Conservation (phyloP, 2,329 filamentous ascomycete genomes). For the Diaporthe ilicicola region DNA sequence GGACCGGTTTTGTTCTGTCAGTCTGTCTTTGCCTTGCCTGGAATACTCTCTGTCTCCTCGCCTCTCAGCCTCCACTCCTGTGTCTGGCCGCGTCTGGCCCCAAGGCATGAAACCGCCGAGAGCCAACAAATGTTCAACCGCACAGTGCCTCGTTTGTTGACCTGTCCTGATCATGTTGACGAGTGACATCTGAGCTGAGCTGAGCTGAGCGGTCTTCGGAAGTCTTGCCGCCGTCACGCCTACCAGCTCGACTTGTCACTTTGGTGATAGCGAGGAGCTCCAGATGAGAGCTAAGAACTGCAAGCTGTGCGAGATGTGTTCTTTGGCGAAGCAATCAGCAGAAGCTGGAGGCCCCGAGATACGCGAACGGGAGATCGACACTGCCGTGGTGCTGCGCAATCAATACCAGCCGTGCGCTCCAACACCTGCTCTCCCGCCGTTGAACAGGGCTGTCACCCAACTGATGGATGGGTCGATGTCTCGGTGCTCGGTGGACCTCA, state of each 20-base stretch:
- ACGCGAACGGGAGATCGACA: constrained; percentile 16
- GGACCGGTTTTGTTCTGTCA: neutral
- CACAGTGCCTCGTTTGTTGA: constrained; percentile 1
- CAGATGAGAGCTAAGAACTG: neutral
- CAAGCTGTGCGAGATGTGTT: neutral
- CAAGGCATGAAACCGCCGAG: constrained; percentile 5
- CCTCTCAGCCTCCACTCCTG: neutral
- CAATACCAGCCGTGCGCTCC: neutral
- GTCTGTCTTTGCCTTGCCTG: neutral
- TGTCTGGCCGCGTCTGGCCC: neutral
- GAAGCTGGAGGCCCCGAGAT: neutral
- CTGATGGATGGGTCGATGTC: constrained; percentile 19
- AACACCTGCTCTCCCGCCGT: constrained; percentile 3
- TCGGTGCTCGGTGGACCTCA: constrained; percentile 13
- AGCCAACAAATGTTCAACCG: neutral
- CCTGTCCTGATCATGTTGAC: neutral
- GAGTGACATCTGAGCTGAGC: neutral
- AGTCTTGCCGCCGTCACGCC: neutral
- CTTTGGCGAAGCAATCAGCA: neutral
- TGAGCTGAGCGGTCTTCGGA: neutral
- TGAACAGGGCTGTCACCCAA: constrained; percentile 23
- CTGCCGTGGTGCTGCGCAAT: neutral
- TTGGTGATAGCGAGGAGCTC: neutral
- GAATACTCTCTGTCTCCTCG: neutral
- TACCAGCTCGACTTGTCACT: neutral